Conservation (phyloP, 116 monocot species). For the Dioscorea cayenensis region DNA sequence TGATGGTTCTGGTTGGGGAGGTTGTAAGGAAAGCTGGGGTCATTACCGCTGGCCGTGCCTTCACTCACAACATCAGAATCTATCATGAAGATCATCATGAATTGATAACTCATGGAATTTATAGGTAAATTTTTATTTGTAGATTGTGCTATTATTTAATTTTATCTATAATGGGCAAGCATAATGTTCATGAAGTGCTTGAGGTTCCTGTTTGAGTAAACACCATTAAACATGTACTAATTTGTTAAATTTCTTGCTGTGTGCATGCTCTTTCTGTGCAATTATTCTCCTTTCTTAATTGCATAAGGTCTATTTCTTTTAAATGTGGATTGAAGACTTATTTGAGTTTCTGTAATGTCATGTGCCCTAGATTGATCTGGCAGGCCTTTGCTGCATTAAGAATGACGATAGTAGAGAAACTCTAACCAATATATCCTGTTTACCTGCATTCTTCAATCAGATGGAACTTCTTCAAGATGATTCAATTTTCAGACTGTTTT, state of each 20-base stretch:
- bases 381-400: too few relatives aligned
- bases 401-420: too few relatives aligned
- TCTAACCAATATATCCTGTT: too few relatives aligned
- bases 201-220: not conserved
- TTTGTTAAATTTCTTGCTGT: not conserved
- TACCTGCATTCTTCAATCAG: too few relatives aligned
- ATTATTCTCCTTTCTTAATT: too few relatives aligned
- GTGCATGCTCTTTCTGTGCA: too few relatives aligned
- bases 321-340: too few relatives aligned
- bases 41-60: conserved; percentile 70
- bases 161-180: not conserved
- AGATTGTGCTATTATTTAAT: not conserved
- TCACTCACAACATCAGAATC: conserved; percentile 77
- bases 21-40: conserved; percentile 72
- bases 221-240: not conserved
- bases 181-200: not conserved
- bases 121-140: conserved; percentile 46
- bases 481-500: too few relatives aligned
- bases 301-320: too few relatives aligned
- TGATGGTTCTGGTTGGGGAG: conserved; percentile 77
- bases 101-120: conserved; percentile 82
- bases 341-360: too few relatives aligned
- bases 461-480: too few relatives aligned
- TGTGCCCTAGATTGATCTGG: too few relatives aligned
- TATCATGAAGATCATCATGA: conserved; percentile 62